Base-by-base conservation (phyloP, 106 monocot species). In the Cymbidium sinense region DNA sequence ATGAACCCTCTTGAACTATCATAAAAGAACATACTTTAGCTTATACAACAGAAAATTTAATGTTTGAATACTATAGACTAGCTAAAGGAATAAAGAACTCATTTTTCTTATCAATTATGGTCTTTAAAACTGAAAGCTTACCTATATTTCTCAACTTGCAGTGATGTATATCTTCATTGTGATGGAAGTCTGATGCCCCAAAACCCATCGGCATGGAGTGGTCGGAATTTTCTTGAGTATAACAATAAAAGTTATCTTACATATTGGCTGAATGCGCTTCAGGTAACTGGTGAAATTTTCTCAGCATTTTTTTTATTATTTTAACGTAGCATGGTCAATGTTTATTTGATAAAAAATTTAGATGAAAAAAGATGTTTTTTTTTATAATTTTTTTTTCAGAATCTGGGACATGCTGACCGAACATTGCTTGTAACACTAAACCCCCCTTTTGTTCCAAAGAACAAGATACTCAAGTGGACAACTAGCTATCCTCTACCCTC, bases 211-310 rank as follows among this genome's bases (percentile, higher is more conserved):
- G 93, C 96, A 85, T 96, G 96, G 96, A 91, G 96, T 81, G 86
- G 91, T 8, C 91, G 96, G 91, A 96, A 96, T 82, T 96, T 96
- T 81, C 85, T 96, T 69, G 96, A 91, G 29, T 86, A 82, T n/a
- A 82, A 86, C 52, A 78, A 62, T 69, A 88, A 87, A 34, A 89
- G 80, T 52, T 90, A 89, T 75, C 74, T 96, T 73, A 93, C 96
- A 65, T 96, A 93, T 82, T 96, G 93, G 93, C 84, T 93, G 64
- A 96, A 96, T 82, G 80, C 93, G 34, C 91, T 96, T 83, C 96
- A 96, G 96, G 96, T 96, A 52, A 72, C 67, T 76, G 13, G 4
- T 31, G 50, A 39, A 39, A 8, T 0, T 2, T 27, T 72, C 21
- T 41, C 21, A 0, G 10, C n/a, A 15, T 72, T 37, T 69, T 34